Evolutionary conservation across 495 filamentous ascomycete genomes (phyloP).

Genomic region (Aspergillus biplanus): DNA sequence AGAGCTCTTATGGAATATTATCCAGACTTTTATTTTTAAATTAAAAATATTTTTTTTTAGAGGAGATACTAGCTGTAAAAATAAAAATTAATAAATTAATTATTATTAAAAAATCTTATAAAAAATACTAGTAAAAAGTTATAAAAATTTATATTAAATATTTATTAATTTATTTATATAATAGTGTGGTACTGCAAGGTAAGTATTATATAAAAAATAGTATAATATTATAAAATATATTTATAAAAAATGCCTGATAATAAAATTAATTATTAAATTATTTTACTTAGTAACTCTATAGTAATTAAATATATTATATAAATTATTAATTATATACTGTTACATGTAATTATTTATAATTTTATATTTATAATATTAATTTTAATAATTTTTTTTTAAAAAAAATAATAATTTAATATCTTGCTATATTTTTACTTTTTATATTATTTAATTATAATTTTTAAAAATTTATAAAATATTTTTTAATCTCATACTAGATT

Average conservation of each 20-base stretch:
- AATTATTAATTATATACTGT: background rate
- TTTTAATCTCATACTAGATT: background rate
- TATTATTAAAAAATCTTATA: background rate
- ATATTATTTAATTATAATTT: too few relatives aligned
- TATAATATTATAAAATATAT: background rate
- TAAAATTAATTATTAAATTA: background rate
- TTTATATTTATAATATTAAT: too few relatives aligned
- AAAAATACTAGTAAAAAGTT: too few relatives aligned
- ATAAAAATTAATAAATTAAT: background rate
- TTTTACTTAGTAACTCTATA: background rate
- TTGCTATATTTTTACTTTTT: too few relatives aligned
- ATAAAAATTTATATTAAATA: too few relatives aligned
- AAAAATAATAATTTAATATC: too few relatives aligned
- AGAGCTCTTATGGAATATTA: constrained; percentile 8
- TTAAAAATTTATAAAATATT: too few relatives aligned
- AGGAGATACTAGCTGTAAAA: background rate
- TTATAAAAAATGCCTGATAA: background rate
- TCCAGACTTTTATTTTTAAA: constrained; percentile 3
- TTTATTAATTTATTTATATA: too few relatives aligned
- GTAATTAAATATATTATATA: constrained; percentile 3
- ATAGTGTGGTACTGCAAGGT: too few relatives aligned
- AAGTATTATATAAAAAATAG: too few relatives aligned
- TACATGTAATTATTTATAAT: background rate
- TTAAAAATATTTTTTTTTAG: background rate
- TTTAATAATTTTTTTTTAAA: too few relatives aligned